Evolutionary conservation across 208 protist species (phyloP), one percentile per base, ranked within the genome.

Genomic region (Leishmania martiniquensis): DNA sequence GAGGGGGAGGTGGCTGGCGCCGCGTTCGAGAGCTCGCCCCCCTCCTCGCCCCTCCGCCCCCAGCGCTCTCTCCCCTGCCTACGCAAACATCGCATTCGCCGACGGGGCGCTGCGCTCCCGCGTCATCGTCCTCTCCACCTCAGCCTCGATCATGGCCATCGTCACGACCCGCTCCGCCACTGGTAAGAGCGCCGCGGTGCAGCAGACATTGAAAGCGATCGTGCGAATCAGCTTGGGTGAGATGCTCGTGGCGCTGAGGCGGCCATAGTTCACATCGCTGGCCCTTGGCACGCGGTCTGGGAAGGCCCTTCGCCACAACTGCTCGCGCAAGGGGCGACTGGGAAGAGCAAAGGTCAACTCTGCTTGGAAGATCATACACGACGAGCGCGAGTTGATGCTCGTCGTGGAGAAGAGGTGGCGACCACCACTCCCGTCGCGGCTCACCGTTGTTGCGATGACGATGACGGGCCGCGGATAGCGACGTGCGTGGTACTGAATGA

Each of bases 401-500:
- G 70, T 62, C 39, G 77, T 78, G 39, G 72, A 81, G 72, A 85
- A 77, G 29, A 81, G 80, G 45, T 69, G 67, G 10, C 77, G 67
- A 1, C 82, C 82, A 42, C 82, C 77, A 29, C 83, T 49, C 55
- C 77, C 77, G 60, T 80, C 80, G 51, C 75, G 71, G 45, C 78
- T 80, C 4, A 84, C 88, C 9, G 91, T 96, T n/a, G 91, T 95
- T 6, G 90, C 94, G 51, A 97, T 86, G 44, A 98, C 88, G 55
- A 98, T 86, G 25, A 98, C 87, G 7, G 94, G 93, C 37, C 86
- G 63, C 29, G 91, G 86, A 73, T 94, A 96, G 20, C 83, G 84
- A 66, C 85, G 78, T 22, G 93, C 87, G 76, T 98, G 89, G 81
- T 95, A 98, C 72, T 94, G 82, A 44, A 98, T 93, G 25, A 97